phyloP scores from a whole-genome alignment of 2,329 filamentous ascomycete genomes.

The Coniochaeta sp. region DNA sequence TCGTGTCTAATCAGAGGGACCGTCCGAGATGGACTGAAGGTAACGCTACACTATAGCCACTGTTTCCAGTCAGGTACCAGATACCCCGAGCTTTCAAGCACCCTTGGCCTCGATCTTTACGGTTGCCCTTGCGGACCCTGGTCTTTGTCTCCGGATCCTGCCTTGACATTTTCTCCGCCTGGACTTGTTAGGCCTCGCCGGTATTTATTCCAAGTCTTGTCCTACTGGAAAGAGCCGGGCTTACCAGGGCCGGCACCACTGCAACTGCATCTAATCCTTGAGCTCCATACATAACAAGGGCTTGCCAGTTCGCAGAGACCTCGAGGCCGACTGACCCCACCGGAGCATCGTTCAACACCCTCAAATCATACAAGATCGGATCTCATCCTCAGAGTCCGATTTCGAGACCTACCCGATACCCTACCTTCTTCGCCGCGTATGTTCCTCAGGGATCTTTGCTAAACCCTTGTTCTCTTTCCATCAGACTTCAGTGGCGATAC shows the following conservation, averaged over 20 bases:
- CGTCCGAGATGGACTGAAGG: conserved; percentile 7
- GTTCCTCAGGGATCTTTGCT: not conserved
- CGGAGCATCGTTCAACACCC: conserved; percentile 26
- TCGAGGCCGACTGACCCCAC: conserved; percentile 32
- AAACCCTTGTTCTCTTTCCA: not conserved
- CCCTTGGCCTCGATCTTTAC: conserved; percentile 16
- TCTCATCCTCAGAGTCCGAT: not conserved
- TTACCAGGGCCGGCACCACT: conserved; percentile 29
- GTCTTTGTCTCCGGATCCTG: conserved; percentile 31
- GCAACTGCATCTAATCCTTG: conserved; percentile 28
- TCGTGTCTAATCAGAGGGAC: conserved; percentile 20
- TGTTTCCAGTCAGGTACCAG: conserved; percentile 31
- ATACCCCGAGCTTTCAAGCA: conserved; percentile 16
- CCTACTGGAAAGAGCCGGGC: conserved; percentile 30
- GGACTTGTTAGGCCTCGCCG: conserved; percentile 28
- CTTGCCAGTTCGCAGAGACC: conserved; percentile 27
- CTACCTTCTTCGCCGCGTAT: conserved; percentile 4
- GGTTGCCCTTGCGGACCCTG: conserved; percentile 32
- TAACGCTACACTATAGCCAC: conserved; percentile 26
- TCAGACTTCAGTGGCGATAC: not conserved
- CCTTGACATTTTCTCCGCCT: conserved; percentile 39
- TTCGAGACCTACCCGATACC: conserved; percentile 6
- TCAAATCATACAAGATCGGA: conserved; percentile 25
- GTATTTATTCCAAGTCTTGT: conserved; percentile 41
- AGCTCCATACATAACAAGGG: conserved; percentile 32